Conservation (phyloP, 2,329 filamentous ascomycete genomes). For the Ascochyta koolunga region DNA sequence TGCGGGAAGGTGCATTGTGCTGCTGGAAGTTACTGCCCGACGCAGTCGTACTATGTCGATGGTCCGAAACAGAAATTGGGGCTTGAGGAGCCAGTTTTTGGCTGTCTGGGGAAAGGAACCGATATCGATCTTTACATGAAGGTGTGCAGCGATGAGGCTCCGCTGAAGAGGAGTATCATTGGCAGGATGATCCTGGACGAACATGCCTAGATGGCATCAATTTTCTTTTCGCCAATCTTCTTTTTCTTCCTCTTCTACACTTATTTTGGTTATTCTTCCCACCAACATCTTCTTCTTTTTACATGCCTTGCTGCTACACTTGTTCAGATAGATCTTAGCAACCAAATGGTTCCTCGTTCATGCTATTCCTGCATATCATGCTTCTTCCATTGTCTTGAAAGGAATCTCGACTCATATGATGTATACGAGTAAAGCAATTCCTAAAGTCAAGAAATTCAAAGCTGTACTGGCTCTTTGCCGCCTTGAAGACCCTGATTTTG, state of each 20-base stretch:
- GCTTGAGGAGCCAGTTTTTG: conserved; percentile 32
- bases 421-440: too few species aligned
- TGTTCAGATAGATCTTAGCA: too few species aligned
- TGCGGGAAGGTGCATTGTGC: conserved; percentile 25
- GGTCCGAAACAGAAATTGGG: conserved; percentile 27
- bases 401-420: too few species aligned
- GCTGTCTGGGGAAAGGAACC: conserved; percentile 22
- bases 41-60: conserved; percentile 34
- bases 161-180: conserved; percentile 34
- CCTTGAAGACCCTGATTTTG: neutral
- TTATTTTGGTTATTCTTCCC: neutral
- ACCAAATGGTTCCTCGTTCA: too few species aligned
- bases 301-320: too few species aligned
- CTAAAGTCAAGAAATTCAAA: neutral
- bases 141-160: conserved; percentile 24
- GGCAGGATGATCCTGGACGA: conserved; percentile 15
- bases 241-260: neutral
- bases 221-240: neutral
- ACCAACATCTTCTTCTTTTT: too few species aligned
- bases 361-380: too few species aligned
- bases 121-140: conserved; percentile 31
- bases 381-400: too few species aligned
- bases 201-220: conserved; percentile 1
- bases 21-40: conserved; percentile 32
- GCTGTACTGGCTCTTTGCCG: neutral